Evolutionary conservation across 106 monocot genomes (phyloP), one percentile per base, ranked within the genome.

Genomic region (Dendrobium nobile): DNA sequence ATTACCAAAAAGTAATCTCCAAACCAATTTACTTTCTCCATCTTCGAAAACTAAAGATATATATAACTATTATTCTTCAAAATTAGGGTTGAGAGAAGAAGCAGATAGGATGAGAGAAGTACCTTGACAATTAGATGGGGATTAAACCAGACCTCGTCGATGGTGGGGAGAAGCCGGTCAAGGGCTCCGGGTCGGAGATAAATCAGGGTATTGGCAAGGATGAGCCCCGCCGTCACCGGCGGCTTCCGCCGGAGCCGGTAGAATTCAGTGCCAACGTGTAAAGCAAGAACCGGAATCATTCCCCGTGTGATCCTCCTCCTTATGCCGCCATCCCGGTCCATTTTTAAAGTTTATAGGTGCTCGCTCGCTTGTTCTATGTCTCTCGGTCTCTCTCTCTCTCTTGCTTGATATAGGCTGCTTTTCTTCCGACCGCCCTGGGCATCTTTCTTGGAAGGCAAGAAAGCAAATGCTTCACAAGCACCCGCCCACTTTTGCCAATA

Each of bases 91-190:
- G 70, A 70, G 15, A 65, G 13, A 40, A 70, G 37, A 37, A 28
- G 37, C 68, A 31, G 15, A 11, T 11, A 31, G 70, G 31, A 70
- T 33, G 2, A 5, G 48, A 76, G 27, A 74, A 51, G 28, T 74
- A 98, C 95, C 91, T 98, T 89, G 79, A 98, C 26, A 84, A 98
- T 91, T 77, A 95, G 89, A 72, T 93, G 81, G 51, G 98, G 89
- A 80, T 95, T 95, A 91, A 98, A 98, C 31, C 48, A 81, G 80
- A 91, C 92, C 54, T 86, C 80, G 54, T 85, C 64, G 67, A 98
- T 37, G 72, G 81, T 70, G 45, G 95, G 95, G 26, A 98, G 95
- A 77, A 88, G 4, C 9, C 79, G 74, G 77, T 98, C 79, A 55
- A 98, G 91, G 1, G 76, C 28, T 17, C 91, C 91, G 1, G 95